These are phyloP conservation scores for Lathyrus aphaca DNA, from an alignment of 306 rosid species.

Conservation along the genomic window DNA sequence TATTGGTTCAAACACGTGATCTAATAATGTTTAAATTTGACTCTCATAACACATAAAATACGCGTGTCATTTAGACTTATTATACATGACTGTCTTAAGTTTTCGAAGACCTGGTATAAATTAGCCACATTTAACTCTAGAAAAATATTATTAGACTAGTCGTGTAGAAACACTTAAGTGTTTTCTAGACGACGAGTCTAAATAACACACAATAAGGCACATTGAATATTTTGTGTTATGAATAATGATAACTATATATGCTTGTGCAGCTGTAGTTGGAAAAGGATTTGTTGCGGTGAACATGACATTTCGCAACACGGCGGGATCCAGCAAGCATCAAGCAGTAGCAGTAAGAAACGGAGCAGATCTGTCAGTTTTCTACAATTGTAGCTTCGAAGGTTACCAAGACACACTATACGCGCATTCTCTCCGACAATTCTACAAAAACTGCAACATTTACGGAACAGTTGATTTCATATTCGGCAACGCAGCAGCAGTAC, in stretches of 20 bases:
- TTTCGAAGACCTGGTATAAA: too few relatives aligned
- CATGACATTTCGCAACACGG: conserved; percentile 61
- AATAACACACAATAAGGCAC: background rate
- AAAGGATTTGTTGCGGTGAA: conserved; percentile 60
- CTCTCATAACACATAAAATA: background rate
- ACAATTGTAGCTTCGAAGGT: conserved; percentile 61
- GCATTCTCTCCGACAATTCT: conserved; percentile 59
- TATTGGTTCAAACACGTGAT: background rate
- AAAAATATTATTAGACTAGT: background rate
- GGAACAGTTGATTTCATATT: conserved; percentile 70
- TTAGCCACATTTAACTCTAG: too few relatives aligned
- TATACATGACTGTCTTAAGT: too few relatives aligned
- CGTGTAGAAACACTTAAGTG: background rate
- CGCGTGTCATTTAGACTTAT: too few relatives aligned
- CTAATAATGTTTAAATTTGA: background rate
- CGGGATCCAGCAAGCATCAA: conserved; percentile 55
- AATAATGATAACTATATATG: background rate
- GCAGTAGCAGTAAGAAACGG: conserved; percentile 60
- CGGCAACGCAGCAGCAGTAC: conserved; percentile 58
- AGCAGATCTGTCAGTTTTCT: conserved; percentile 58
- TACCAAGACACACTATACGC: conserved; percentile 62
- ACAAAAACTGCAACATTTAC: conserved; percentile 57
- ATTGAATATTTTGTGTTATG: background rate
- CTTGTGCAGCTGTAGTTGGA: conserved; percentile 52
- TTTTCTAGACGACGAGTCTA: background rate